Conservation (phyloP, 257 asterid genomes). For the Cordia subcordata region DNA sequence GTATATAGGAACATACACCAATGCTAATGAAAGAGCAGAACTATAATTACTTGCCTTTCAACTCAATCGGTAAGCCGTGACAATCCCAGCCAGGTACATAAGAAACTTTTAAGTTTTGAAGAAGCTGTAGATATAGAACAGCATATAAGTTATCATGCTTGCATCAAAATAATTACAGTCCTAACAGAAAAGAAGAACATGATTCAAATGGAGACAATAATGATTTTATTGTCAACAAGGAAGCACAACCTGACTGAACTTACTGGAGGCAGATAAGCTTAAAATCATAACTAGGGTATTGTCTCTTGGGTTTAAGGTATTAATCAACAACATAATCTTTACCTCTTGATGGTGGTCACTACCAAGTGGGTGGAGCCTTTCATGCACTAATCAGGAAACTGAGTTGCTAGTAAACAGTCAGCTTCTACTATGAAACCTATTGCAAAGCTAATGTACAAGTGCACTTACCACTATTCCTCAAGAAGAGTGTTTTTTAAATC, state of each 20-base stretch:
- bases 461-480: too few species aligned
- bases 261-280: not conserved
- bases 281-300: not conserved
- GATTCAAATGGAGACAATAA: slow-evolving; percentile 1
- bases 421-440: not conserved
- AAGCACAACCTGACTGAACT: slow-evolving; percentile 1
- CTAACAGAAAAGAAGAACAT: slow-evolving; percentile 9
- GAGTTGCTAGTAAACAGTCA: not conserved
- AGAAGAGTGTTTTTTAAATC: too few species aligned
- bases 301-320: not conserved
- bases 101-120: slow-evolving; percentile 79
- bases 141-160: too few species aligned
- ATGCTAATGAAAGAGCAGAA: slow-evolving; percentile 2
- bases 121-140: slow-evolving; percentile 62
- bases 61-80: slow-evolving; percentile 97
- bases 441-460: too few species aligned
- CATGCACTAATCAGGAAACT: not conserved
- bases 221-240: not conserved
- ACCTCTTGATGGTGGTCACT: not conserved
- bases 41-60: slow-evolving; percentile 64
- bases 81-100: slow-evolving; percentile 99
- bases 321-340: not conserved
- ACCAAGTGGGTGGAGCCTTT: not conserved
- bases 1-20: not conserved
- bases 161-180: too few species aligned